Conservation (phyloP, 495 filamentous ascomycete genomes). For the Neurospora sp. region DNA sequence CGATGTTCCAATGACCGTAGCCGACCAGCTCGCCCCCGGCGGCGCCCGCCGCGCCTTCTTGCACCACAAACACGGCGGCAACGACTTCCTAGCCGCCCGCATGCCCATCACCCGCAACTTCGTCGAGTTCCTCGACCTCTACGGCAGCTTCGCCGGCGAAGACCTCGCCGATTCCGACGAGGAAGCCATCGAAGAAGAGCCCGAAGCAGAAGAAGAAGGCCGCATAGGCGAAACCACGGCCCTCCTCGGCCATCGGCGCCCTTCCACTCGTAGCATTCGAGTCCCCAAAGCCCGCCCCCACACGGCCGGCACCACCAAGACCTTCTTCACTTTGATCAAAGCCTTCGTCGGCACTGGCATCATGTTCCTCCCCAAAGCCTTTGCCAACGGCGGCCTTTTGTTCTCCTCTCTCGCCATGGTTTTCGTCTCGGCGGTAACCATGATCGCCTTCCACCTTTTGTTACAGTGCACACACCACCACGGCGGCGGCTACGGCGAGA, state of each 20-base stretch:
- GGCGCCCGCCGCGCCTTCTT: conserved; percentile 54
- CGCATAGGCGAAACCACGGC: conserved; percentile 34
- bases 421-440: conserved; percentile 42
- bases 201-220: conserved; percentile 13
- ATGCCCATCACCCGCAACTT: conserved; percentile 52
- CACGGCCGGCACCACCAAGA: conserved; percentile 48
- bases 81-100: conserved; percentile 29
- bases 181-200: conserved; percentile 29
- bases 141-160: conserved; percentile 63
- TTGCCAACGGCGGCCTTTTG: conserved; percentile 56
- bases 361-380: conserved; percentile 60
- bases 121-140: conserved; percentile 58
- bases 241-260: conserved; percentile 33
- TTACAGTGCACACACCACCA: conserved; percentile 42
- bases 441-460: conserved; percentile 54
- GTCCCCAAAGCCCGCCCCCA: not conserved
- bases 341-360: conserved; percentile 58
- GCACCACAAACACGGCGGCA: conserved; percentile 25
- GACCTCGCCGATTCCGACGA: conserved; percentile 58
- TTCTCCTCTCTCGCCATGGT: conserved; percentile 53
- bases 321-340: conserved; percentile 60
- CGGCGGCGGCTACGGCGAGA: conserved; percentile 53
- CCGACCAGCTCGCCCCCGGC: conserved; percentile 46
- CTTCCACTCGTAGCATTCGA: not conserved
- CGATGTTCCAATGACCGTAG: conserved; percentile 27